Percentiles rank a stretch among this genome's conserved stretches.
These are phyloP conservation scores for Strigomonas galati DNA, from an alignment of 208 protist genomes.

Conservation along the genomic window DNA sequence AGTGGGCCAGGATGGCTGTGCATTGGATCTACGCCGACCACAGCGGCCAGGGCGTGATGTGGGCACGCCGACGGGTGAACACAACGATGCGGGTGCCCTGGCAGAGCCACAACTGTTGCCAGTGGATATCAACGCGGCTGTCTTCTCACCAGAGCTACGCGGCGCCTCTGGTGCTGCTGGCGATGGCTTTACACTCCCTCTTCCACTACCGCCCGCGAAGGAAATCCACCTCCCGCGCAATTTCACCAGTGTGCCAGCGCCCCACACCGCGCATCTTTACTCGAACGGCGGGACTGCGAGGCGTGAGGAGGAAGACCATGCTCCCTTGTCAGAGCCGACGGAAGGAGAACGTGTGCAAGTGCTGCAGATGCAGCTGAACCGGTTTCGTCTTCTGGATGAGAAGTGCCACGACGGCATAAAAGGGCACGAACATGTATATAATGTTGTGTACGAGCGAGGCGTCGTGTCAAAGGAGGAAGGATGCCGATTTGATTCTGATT, in stretches of 20 bases:
- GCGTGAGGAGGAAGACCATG: background rate
- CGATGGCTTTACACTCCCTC: background rate
- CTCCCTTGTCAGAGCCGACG: constrained; percentile 30
- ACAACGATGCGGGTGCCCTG: background rate
- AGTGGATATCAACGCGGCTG: constrained; percentile 40
- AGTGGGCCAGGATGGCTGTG: constrained; percentile 14
- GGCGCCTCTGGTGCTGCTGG: constrained; percentile 2
- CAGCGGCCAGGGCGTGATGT: too few species aligned
- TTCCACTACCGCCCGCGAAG: constrained; percentile 16
- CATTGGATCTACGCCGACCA: constrained; percentile 32
- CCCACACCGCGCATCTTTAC: constrained; percentile 16
- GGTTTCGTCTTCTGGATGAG: constrained; percentile 32
- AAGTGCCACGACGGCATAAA: constrained; percentile 33
- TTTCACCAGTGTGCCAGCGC: constrained; percentile 39
- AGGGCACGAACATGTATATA: constrained; percentile 20
- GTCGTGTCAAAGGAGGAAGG: background rate
- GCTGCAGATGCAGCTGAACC: constrained; percentile 57
- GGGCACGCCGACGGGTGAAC: background rate
- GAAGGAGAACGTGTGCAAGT: constrained; percentile 36
- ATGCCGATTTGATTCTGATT: constrained; percentile 83
- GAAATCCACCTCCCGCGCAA: constrained; percentile 38
- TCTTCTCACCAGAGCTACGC: constrained; percentile 69
- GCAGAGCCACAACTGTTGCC: constrained; percentile 20
- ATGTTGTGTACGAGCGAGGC: constrained; percentile 24
- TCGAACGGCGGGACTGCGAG: too few species aligned